Percentiles rank a stretch among this genome's conserved stretches.
Evolutionary conservation across 306 rosid genomes (phyloP).

Genomic region (Cucumis melo): DNA sequence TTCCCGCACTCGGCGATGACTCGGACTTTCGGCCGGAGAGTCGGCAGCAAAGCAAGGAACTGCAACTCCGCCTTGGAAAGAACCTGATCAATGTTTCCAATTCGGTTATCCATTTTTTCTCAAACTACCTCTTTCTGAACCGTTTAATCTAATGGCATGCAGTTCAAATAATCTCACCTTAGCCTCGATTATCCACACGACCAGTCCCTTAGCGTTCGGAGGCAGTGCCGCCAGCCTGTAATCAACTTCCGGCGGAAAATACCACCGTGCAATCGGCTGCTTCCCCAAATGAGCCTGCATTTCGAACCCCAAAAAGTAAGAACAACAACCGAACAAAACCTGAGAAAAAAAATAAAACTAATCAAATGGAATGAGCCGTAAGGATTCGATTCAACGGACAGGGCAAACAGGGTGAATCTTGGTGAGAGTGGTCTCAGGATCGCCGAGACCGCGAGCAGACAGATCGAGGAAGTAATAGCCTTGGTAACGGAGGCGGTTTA

Average conservation of each 20-base stretch:
- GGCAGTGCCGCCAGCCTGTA: constrained; percentile 84
- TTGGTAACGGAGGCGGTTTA: constrained; percentile 47
- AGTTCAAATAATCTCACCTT: constrained; percentile 17
- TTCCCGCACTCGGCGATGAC: constrained; percentile 94
- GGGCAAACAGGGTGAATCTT: constrained; percentile 93
- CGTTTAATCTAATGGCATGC: neutral
- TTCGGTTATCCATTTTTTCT: neutral
- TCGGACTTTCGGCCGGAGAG: constrained; percentile 79
- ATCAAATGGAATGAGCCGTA: neutral
- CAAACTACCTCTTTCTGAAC: neutral
- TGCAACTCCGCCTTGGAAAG: constrained; percentile 86
- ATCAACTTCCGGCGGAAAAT: constrained; percentile 93
- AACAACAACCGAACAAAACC: neutral
- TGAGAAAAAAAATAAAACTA: neutral
- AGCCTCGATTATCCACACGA: constrained; percentile 52
- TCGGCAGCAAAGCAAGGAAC: constrained; percentile 75
- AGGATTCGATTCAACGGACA: constrained; percentile 28
- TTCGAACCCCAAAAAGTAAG: neutral
- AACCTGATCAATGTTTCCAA: constrained; percentile 27
- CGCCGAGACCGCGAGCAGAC: constrained; percentile 83
- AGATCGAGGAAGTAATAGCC: constrained; percentile 91
- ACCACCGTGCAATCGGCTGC: constrained; percentile 76
- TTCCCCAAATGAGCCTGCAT: constrained; percentile 48
- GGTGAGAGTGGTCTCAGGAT: constrained; percentile 80
- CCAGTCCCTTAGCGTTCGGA: constrained; percentile 63